Evolutionary conservation across 805 yeast species (phyloP), one percentile per base, ranked within the genome.

Genomic region (Yarrowia alimentaria): DNA sequence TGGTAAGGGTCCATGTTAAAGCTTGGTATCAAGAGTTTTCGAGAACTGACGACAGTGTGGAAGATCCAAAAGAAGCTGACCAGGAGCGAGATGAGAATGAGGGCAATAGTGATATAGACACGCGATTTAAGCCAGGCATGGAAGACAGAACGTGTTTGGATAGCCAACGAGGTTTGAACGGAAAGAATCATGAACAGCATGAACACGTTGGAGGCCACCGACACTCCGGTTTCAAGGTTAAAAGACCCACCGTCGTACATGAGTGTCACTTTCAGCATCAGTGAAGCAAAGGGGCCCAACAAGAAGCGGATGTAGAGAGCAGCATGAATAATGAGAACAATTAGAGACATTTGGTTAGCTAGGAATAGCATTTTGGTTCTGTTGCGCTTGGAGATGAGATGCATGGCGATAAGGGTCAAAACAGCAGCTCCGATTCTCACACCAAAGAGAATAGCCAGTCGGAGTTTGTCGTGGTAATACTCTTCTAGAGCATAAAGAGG

Each of bases 71-170:
- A 22, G 22, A 14, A 7, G 19, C 18, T 8, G 22, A 31, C 37
- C 2, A 31, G 16, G 16, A 43, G 37, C 7, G 35, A 31, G 16
- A 43, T 28, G 7, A 29, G 1, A 4, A 43, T 30, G 19, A 40
- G 25, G 3, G 16, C 47, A 4, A 40, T 6, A 9, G 47, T 40
- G 17, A 40, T 11, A 21, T 26, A 26, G 25, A 40, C 4, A 13
- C 47, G 17, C 4, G 33, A 26, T 10, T 40, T 40, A 24, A 40
- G 33, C 47, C 47, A 40, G 4, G 47, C 33, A 7, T 40, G 47
- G 19, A 40, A 40, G 4, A 40, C 47, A 3, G 47, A 40, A 2
- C 47, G 32, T 6, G 47, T 40, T 14, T 40, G 47, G 2, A 40
- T 22, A 3, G 33, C 33, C 10, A 40, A 21, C 1, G 47, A 40